Evolutionary conservation across 2,329 filamentous ascomycete genomes (phyloP), one percentile per base, ranked within the genome.

Genomic region (Pseudohalonectria lignicola): DNA sequence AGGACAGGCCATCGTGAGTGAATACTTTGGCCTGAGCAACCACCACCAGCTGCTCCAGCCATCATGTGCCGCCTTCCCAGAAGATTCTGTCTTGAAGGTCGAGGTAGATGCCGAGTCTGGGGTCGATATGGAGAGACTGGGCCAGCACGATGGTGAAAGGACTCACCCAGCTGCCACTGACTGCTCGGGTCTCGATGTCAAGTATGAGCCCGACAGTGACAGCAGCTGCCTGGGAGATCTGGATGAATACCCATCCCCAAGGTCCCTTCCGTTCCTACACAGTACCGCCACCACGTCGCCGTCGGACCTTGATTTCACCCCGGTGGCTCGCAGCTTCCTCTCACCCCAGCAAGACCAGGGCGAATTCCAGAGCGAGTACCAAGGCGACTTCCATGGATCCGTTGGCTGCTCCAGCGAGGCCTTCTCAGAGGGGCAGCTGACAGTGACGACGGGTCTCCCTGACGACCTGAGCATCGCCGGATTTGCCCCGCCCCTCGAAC

Each of bases 61-160:
- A 30, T 63, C 61, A 1, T 59, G 58, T 4, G 60, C 59, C 31
- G 40, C 50, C 11, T 61, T 63, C 39, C 54, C 56, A 26, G 39
- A 49, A 18, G 21, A 35, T 25, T 23, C 19, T n/a, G 18, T 13
- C 13, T 26, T 44, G 41, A 35, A 41, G 16, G 25, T 31, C 5
- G 18, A 12, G 10, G 36, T 8, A 12, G 23, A n/a, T n/a, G n/a
- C n/a, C n/a, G n/a, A n/a, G n/a, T n/a, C n/a, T n/a, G n/a, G n/a
- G n/a, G n/a, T n/a, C n/a, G n/a, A n/a, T n/a, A n/a, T n/a, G n/a
- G n/a, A n/a, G n/a, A n/a, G n/a, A n/a, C n/a, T n/a, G n/a, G n/a
- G n/a, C n/a, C n/a, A n/a, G n/a, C n/a, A n/a, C n/a, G n/a, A n/a
- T n/a, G n/a, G n/a, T n/a, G n/a, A n/a, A n/a, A n/a, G n/a, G n/a